These are phyloP conservation scores for Schwanniomyces pseudopolymorphus DNA, from an alignment of 805 yeast genomes.

Conservation along the genomic window DNA sequence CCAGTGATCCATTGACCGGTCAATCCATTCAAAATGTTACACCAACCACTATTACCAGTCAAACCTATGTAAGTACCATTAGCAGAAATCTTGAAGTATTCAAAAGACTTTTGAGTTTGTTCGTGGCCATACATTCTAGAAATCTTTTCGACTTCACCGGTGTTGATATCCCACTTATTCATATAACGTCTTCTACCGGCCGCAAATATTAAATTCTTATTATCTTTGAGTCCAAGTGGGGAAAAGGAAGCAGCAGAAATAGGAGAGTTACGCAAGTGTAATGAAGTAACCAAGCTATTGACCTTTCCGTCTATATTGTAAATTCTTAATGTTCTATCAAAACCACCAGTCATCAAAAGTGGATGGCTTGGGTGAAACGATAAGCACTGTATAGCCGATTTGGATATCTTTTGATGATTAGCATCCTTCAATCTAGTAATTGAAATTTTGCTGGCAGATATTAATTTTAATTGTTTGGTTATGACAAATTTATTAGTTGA, in stretches of 20 bases:
- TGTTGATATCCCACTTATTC: slow-evolving; percentile 83
- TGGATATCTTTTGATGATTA: slow-evolving; percentile 64
- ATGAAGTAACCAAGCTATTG: slow-evolving; percentile 78
- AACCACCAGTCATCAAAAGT: slow-evolving; percentile 84
- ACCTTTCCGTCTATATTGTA: slow-evolving; percentile 87
- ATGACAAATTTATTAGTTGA: slow-evolving; percentile 38
- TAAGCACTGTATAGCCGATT: slow-evolving; percentile 80
- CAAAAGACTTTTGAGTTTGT: slow-evolving; percentile 79
- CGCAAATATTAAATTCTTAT: slow-evolving; percentile 61
- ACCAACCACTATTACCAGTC: slow-evolving; percentile 87
- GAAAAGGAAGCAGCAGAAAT: slow-evolving; percentile 73
- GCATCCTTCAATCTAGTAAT: slow-evolving; percentile 88
- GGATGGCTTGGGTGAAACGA: slow-evolving; percentile 87
- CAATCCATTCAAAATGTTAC: slow-evolving; percentile 70
- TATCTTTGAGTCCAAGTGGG: slow-evolving; percentile 17
- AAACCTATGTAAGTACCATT: slow-evolving; percentile 73
- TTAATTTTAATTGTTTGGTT: slow-evolving; percentile 48
- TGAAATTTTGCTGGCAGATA: slow-evolving; percentile 70
- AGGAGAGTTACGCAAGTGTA: slow-evolving; percentile 78
- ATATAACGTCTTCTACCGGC: slow-evolving; percentile 91
- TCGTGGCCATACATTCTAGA: slow-evolving; percentile 92
- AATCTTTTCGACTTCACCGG: slow-evolving; percentile 77
- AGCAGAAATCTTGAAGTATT: slow-evolving; percentile 75
- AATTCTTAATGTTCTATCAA: slow-evolving; percentile 81
- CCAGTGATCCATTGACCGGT: slow-evolving; percentile 88